Evolutionary conservation across 1,139 yeast genomes (phyloP), one percentile per base, ranked within the genome.

Genomic region (Pneumocystis oryctolagi): DNA sequence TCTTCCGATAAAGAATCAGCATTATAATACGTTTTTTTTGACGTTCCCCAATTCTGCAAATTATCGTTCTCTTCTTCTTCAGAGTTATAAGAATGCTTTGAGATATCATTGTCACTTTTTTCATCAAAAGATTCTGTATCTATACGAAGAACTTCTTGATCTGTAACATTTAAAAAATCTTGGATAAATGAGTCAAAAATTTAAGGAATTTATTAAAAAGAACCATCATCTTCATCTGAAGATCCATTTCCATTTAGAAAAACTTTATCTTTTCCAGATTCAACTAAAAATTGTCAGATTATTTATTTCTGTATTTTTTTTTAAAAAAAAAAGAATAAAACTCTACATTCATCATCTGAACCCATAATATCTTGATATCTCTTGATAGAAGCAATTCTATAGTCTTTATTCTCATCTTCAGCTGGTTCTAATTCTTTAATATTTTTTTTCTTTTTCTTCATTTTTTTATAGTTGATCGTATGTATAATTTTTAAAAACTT

Each of bases 31-130:
- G 87, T 84, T 67, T 81, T 80, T 66, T 80, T 79, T 35, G 83
- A 80, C 2, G 81, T 77, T 61, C 98, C 97, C 97, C 98, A 90
- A 6, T 86, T 86, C 65, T 78, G 78, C 3, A 79, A 84, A 9
- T 79, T 81, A 40, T 60, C 59, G 16, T 37, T 60, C n/a, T 60
- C 65, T 32, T 63, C 64, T 28, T 58, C 55, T 16, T 56, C 59
- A 30, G 47, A 56, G 9, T 28, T 25, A 30, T 60, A 61, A 2
- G 31, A 31, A 25, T 59, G 42, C 12, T 57, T 34, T 40, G 59
- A 55, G 18, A 59, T 18, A 64, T 59, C 59, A 61, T 68, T 66
- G 64, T 62, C 65, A 1, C 55, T 61, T 12, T 63, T 63, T 32
- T 62, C 60, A 14, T 65, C 65, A 3, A 61, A 57, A 16, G 35